These are phyloP conservation scores for Podospora tetraspora DNA, from an alignment of 495 filamentous ascomycete genomes.

Conservation along the genomic window DNA sequence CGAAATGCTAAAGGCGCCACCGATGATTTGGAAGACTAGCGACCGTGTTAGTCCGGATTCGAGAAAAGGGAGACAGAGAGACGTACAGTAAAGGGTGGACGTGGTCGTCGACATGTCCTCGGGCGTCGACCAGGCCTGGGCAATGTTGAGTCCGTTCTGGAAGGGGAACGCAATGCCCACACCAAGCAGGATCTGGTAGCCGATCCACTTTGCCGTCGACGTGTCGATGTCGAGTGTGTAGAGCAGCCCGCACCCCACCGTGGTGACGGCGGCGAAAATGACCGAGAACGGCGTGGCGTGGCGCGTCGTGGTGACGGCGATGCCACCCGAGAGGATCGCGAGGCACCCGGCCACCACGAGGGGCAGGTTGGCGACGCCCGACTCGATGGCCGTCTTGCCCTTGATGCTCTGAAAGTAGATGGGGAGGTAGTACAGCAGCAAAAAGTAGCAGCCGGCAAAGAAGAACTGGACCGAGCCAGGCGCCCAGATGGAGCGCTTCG, in stretches of 20 bases:
- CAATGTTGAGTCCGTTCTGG: conserved; percentile 13
- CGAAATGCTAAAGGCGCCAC: conserved; percentile 46
- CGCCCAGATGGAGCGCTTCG: conserved; percentile 34
- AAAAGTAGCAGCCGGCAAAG: conserved; percentile 37
- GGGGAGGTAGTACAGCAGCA: conserved; percentile 51
- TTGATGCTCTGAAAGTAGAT: conserved; percentile 56
- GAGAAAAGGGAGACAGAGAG: neutral
- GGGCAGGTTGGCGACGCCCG: conserved; percentile 47
- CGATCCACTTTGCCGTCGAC: conserved; percentile 48
- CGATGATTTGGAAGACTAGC: conserved; percentile 46
- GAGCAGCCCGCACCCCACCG: conserved; percentile 26
- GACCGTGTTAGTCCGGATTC: neutral
- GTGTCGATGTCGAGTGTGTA: conserved; percentile 47
- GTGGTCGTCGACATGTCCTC: conserved; percentile 20
- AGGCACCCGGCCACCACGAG: conserved; percentile 35
- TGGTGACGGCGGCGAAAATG: conserved; percentile 21
- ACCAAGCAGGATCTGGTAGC: conserved; percentile 58
- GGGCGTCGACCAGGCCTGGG: conserved; percentile 1
- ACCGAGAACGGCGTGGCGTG: conserved; percentile 35
- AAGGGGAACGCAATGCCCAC: conserved; percentile 29
- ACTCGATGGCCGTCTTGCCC: conserved; percentile 34
- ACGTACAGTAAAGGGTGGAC: conserved; percentile 41
- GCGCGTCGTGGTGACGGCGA: conserved; percentile 29
- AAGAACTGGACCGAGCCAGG: conserved; percentile 30
- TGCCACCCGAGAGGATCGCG: conserved; percentile 30